Conservation (phyloP, 805 yeast genomes). For the Zygosaccharomyces pseudorouxii region DNA sequence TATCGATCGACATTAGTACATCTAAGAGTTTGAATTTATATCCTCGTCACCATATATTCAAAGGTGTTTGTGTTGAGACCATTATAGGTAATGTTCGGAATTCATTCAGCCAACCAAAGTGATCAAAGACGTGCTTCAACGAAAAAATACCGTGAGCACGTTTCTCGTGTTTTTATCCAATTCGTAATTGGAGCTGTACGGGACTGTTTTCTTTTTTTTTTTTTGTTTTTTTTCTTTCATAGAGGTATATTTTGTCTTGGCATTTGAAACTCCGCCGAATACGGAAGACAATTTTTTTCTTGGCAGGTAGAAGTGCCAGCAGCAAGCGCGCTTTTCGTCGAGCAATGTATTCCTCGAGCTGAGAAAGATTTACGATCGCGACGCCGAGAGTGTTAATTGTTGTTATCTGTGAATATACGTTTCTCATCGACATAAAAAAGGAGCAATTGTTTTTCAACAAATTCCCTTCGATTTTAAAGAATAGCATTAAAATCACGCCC, state of each 20-base stretch:
- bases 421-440: not conserved
- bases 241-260: not conserved
- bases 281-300: not conserved
- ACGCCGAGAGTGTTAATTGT: not conserved
- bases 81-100: too few species aligned
- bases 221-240: not conserved
- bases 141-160: too few species aligned
- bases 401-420: not conserved
- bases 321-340: too few species aligned
- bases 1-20: not conserved
- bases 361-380: not conserved
- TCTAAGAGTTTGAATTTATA: not conserved
- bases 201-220: not conserved
- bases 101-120: too few species aligned
- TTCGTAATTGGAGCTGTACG: not conserved
- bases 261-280: not conserved
- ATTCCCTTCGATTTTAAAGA: not conserved
- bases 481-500: not conserved
- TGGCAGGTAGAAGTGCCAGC: not conserved
- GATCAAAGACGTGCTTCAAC: too few species aligned
- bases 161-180: not conserved
- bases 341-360: too few species aligned
- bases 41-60: not conserved
- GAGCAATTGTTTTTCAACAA: not conserved
- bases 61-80: not conserved